phyloP scores from a whole-genome alignment of 2,329 filamentous ascomycete species.

The Pseudogymnoascus sp. region DNA sequence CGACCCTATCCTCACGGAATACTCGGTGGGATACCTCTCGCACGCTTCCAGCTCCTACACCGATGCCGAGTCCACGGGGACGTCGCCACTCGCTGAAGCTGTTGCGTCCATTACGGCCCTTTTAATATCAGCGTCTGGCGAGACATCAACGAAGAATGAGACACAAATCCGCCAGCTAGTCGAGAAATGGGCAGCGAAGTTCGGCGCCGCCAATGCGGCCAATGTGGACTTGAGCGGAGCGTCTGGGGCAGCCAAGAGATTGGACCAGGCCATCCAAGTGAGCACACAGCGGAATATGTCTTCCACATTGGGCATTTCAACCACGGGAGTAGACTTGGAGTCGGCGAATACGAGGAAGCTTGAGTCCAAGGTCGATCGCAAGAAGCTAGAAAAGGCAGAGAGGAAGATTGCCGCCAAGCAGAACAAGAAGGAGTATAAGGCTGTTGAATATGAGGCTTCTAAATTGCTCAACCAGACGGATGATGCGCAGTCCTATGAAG shows the following conservation, averaged over 20 bases:
- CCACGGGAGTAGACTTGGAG: constrained; percentile 81
- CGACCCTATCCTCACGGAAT: constrained; percentile 82
- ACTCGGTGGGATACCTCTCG: constrained; percentile 87
- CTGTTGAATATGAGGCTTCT: constrained; percentile 94
- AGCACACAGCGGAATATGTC: constrained; percentile 93
- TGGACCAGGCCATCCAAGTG: constrained; percentile 93
- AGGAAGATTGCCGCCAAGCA: constrained; percentile 97
- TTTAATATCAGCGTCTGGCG: constrained; percentile 85
- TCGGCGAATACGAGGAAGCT: constrained; percentile 89
- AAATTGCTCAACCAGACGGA: constrained; percentile 77
- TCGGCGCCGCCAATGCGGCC: constrained; percentile 64
- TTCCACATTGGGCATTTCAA: constrained; percentile 82
- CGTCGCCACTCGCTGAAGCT: constrained; percentile 76
- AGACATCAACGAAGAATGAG: constrained; percentile 64
- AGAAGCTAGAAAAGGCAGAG: constrained; percentile 99
- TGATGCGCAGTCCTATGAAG: constrained; percentile 86
- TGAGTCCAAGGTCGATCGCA: constrained; percentile 93
- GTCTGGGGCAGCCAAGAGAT: constrained; percentile 70
- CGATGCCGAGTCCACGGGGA: constrained; percentile 62
- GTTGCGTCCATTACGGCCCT: constrained; percentile 79
- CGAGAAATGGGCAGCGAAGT: constrained; percentile 78
- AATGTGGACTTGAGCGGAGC: constrained; percentile 61
- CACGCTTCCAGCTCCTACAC: constrained; percentile 84
- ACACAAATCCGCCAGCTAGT: constrained; percentile 76
- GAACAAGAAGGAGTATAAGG: constrained; percentile 97